Evolutionary conservation across 2,329 filamentous ascomycete genomes (phyloP).

Genomic region (Trichophyton verrucosum): DNA sequence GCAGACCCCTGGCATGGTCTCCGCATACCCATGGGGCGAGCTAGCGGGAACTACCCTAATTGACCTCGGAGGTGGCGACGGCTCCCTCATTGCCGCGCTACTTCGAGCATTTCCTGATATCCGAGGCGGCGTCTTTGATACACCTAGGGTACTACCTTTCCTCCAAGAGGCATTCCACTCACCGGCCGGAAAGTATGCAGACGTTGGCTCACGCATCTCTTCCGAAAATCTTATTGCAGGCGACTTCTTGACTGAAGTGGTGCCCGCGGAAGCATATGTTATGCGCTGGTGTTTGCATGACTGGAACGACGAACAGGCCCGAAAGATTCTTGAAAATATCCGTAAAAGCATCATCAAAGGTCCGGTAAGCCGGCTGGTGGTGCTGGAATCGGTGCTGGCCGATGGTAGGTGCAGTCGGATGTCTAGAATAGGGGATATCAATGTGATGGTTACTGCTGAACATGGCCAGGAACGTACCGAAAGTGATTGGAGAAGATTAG

Average conservation of each 20-base stretch:
- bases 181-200: constrained; percentile 20
- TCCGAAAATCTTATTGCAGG: constrained; percentile 23
- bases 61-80: constrained; percentile 33
- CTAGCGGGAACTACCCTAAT: constrained; percentile 23
- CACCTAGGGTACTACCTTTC: constrained; percentile 8
- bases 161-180: constrained; percentile 16
- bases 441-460: constrained; percentile 30
- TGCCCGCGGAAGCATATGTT: constrained; percentile 21
- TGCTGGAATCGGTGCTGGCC: constrained; percentile 29
- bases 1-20: not conserved
- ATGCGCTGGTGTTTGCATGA: constrained; percentile 36
- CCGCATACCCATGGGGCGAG: constrained; percentile 15
- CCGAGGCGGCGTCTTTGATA: constrained; percentile 28
- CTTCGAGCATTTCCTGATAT: constrained; percentile 23
- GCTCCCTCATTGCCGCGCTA: constrained; percentile 26
- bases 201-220: constrained; percentile 22
- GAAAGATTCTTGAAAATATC: constrained; percentile 21
- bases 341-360: constrained; percentile 21
- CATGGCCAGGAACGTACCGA: constrained; percentile 23
- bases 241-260: constrained; percentile 29
- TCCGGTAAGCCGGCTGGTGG: constrained; percentile 22
- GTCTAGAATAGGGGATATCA: constrained; percentile 30
- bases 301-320: constrained; percentile 27
- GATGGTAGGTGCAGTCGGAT: constrained; percentile 23
- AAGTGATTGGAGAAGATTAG: not conserved